Evolutionary conservation across 1,284 basidiomycete genomes (phyloP), one percentile per base, ranked within the genome.

Genomic region (Puccinia polysora): DNA sequence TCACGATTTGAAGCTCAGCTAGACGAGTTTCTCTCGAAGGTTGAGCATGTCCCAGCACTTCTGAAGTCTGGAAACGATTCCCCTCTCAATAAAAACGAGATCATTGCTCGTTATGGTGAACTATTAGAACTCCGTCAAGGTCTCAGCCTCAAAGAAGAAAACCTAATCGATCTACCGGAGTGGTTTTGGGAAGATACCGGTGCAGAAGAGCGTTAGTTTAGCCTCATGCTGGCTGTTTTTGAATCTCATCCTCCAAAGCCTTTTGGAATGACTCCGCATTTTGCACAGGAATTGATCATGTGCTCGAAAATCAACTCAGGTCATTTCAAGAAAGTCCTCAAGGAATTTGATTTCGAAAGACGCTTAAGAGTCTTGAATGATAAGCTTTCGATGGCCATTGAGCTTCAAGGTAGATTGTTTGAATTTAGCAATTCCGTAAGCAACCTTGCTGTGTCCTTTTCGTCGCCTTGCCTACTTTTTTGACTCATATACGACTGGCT

Each of bases 181-280:
- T 69, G 65, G 65, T 69, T 69, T 60, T 69, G 65, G 65, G 65
- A 69, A 59, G 65, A 69, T 45, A 69, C 65, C 36, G 65, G 65
- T 14, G 43, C 55, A 20, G 65, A 69, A 69, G 65, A 69, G 50
- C 52, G 65, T 69, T 10, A 34, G 65, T 59, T 7, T 7, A 15
- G 40, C 10, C n/a, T 10, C n/a, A 10, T 45, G 10, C 10, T 10
- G 10, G n/a, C 10, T 45, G 40, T n/a, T 10, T 10, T 10, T 45
- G 40, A 10, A 45, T 45, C 40, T 45, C 10, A 45, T 45, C 10
- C 40, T 45, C n/a, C n/a, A n/a, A n/a, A n/a, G n/a, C n/a, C n/a
- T n/a, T n/a, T n/a, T n/a, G n/a, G n/a, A n/a, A n/a, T n/a, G n/a
- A n/a, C n/a, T n/a, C n/a, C n/a, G n/a, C n/a, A n/a, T n/a, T n/a